Evolutionary conservation across 2,329 filamentous ascomycete species (phyloP).

Genomic region (Calonectria pseudoreteaudii): DNA sequence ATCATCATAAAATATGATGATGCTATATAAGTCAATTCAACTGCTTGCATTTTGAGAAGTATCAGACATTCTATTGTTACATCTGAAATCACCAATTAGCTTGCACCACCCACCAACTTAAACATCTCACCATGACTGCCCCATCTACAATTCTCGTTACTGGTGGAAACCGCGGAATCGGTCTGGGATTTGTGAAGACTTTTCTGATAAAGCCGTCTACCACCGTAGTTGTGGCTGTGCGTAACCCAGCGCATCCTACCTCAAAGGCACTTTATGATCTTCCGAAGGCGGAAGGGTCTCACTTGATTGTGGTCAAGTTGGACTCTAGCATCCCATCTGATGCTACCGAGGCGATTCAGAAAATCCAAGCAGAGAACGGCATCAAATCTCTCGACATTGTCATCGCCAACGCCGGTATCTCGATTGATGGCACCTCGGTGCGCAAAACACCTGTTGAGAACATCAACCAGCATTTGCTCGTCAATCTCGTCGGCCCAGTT

Average conservation of each 20-base stretch:
- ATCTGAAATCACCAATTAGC: no score
- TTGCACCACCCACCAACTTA: background rate
- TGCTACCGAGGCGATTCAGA: background rate
- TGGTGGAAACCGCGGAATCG: conserved; percentile 56
- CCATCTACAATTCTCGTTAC: conserved; percentile 45
- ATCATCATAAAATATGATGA: no score
- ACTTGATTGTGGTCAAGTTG: conserved; percentile 13
- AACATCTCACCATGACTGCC: background rate
- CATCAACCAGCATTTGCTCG: conserved; percentile 7
- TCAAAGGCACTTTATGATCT: background rate
- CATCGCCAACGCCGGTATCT: conserved; percentile 13
- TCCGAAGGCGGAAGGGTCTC: background rate
- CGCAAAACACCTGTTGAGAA: background rate
- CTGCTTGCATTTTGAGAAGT: no score
- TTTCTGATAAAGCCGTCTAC: conserved; percentile 61
- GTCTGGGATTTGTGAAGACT: conserved; percentile 49
- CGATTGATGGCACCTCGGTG: background rate
- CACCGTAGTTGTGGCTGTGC: conserved; percentile 12
- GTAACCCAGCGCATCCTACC: background rate
- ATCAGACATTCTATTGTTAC: no score
- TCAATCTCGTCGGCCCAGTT: conserved; percentile 10
- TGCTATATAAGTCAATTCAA: no score
- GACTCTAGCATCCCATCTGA: background rate
- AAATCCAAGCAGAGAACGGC: background rate
- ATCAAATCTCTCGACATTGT: conserved; percentile 11